Base-by-base conservation (phyloP, 768 basidiomycete species). In the Crassisporium funariophilum region DNA sequence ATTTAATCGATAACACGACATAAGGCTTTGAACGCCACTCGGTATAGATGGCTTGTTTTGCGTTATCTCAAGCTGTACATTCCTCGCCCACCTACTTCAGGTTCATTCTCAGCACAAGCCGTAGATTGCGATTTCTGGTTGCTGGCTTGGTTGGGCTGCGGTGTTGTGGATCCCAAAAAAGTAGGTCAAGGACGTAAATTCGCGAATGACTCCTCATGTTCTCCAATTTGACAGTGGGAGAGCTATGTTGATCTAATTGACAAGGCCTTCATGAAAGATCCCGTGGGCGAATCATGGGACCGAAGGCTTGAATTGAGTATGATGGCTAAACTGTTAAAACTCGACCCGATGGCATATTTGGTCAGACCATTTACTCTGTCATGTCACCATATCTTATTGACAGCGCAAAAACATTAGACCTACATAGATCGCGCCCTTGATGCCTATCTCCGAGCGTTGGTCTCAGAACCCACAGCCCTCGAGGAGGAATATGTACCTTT, bases 101-200 rank as follows among this genome's bases (percentile, higher is more conserved):
- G 44, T 43, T 47, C 39, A 8, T 54, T 54, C 16, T 54, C 62
- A 39, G 46, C 53, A 45, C 54, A 62, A 39, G 37, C 52, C 7
- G 49, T 49, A 21, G 75, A 78, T 40, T 74, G 81, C 20, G 79
- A 81, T 54, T 59, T 64, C 20, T 80, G 88, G 73, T 72, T 89
- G 23, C 78, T 81, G 44, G 85, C 83, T 54, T 93, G 89, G 88
- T 71, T 87, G 5, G 80, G 83, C 4, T 90, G 85, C 54, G 82
- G 12, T 76, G 86, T 5, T 76, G 58, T 17, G 54, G 52, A 22
- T 11, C 53, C 40, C 23, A 62, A 58, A 20, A 23, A 12, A 29
- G 7, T 11, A 20, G 12, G 8, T 15, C 35, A 6, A 23, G 23
- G 10, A 31, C 16, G n/a, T n/a, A 29, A 16, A 22, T 13, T 37